Evolutionary conservation across 768 basidiomycete species (phyloP).

Genomic region (Punctularia strigosozonata): DNA sequence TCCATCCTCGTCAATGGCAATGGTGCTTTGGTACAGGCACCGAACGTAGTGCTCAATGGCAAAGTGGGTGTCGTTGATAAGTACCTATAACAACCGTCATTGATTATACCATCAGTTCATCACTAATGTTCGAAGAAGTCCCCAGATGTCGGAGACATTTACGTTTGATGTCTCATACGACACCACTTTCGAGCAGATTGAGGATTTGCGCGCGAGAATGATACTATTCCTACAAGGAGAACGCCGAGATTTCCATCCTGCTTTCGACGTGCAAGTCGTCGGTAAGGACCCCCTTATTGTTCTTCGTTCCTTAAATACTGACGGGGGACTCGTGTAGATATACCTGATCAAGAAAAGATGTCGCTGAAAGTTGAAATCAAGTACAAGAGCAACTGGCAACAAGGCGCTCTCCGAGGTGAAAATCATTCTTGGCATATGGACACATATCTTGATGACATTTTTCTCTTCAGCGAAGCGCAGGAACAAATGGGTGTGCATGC

Average conservation of each 20-base stretch:
- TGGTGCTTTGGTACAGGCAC: slow-evolving; percentile 56
- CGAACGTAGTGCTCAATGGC: slow-evolving; percentile 49
- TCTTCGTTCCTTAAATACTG: slow-evolving; percentile 3
- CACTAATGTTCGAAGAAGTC: slow-evolving; percentile 60
- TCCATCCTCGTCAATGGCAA: slow-evolving; percentile 57
- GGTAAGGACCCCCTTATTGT: slow-evolving; percentile 23
- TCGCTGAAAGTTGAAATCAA: slow-evolving; percentile 71
- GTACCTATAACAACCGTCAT: not conserved
- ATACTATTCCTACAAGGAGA: slow-evolving; percentile 61
- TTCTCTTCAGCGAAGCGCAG: slow-evolving; percentile 48
- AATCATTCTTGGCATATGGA: not conserved
- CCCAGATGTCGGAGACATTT: slow-evolving; percentile 74
- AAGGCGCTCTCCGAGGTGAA: slow-evolving; percentile 56
- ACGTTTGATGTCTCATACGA: slow-evolving; percentile 68
- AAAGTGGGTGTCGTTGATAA: slow-evolving; percentile 24
- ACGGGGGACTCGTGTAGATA: slow-evolving; percentile 31
- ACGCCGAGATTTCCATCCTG: slow-evolving; percentile 62
- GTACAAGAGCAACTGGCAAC: slow-evolving; percentile 83
- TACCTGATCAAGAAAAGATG: slow-evolving; percentile 74
- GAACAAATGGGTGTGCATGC: slow-evolving; percentile 87
- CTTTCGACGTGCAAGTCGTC: slow-evolving; percentile 62
- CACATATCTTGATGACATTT: not conserved
- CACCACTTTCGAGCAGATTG: slow-evolving; percentile 75
- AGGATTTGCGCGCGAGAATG: slow-evolving; percentile 69
- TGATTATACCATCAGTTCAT: slow-evolving; percentile 36